phyloP scores from a whole-genome alignment of 257 asterid genomes.

The Solanum lycopersicoides region DNA sequence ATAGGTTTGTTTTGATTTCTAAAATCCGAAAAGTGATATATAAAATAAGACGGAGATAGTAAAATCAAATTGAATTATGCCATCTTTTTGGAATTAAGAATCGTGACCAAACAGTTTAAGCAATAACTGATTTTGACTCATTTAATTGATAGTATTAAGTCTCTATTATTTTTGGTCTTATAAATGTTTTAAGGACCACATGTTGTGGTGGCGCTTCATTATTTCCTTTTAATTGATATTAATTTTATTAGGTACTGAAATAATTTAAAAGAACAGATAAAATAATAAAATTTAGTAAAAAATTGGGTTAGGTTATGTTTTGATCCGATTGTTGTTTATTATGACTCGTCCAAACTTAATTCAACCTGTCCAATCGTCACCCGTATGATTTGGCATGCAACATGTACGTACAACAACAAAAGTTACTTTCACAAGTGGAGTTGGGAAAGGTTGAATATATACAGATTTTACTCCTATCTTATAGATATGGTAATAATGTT shows the following conservation, averaged over 20 bases:
- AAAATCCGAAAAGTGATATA: neutral
- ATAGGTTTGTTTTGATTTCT: neutral
- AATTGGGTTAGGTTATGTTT: no score
- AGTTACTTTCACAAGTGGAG: neutral
- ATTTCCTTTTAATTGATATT: neutral
- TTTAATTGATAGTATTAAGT: neutral
- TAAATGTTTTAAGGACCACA: neutral
- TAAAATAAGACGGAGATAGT: no score
- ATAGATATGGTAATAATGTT: no score
- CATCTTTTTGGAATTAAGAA: neutral
- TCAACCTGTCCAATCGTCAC: accelerated
- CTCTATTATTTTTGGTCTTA: neutral
- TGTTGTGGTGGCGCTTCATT: neutral
- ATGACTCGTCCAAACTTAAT: no score
- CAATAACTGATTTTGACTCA: neutral
- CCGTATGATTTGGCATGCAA: neutral
- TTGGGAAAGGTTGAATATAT: neutral
- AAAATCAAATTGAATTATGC: neutral
- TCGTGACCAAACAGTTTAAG: neutral
- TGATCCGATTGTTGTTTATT: no score
- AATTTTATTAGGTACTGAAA: no score
- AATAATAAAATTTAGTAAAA: no score
- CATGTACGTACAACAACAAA: neutral
- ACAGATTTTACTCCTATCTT: accelerated
- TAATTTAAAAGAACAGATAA: no score